These are phyloP conservation scores for Fusarium humuli DNA, from an alignment of 2,329 filamentous ascomycete genomes.

Conservation along the genomic window DNA sequence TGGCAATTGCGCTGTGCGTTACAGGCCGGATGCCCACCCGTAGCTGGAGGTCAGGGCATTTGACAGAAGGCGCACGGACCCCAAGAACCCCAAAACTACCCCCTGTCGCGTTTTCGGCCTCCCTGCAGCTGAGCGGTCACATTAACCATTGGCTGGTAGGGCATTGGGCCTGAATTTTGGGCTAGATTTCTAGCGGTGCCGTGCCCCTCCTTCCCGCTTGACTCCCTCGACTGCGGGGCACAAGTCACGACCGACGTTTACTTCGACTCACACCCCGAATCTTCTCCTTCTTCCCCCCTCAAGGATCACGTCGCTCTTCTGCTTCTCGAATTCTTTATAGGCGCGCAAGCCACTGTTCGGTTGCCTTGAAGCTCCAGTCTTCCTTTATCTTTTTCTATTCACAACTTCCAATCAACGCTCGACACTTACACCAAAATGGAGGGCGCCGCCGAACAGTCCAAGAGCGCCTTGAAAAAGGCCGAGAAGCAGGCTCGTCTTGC, in stretches of 20 bases:
- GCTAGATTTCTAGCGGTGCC: conserved; percentile 34
- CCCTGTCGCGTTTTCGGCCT: conserved; percentile 36
- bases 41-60: conserved; percentile 26
- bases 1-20: conserved; percentile 8
- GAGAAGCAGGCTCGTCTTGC: conserved; percentile 72
- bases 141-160: conserved; percentile 41
- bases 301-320: conserved; percentile 29
- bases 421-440: conserved; percentile 47
- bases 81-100: conserved; percentile 30
- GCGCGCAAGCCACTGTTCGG: conserved; percentile 30
- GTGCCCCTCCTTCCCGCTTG: conserved; percentile 45
- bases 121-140: conserved; percentile 21
- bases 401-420: conserved; percentile 13
- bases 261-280: conserved; percentile 46
- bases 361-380: conserved; percentile 14
- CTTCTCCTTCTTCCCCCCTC: conserved; percentile 29
- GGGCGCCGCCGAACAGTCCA: conserved; percentile 59
- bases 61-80: conserved; percentile 41
- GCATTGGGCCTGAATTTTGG: conserved; percentile 45
- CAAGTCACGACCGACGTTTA: conserved; percentile 42
- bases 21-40: conserved; percentile 8
- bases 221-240: conserved; percentile 46
- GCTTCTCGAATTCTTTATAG: conserved; percentile 30
- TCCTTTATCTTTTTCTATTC: conserved; percentile 1
- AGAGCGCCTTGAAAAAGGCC: conserved; percentile 74